Percentiles rank a stretch among this genome's conserved stretches.
Conservation (phyloP, 306 rosid species). For the Sphenostylis stenocarpa region DNA sequence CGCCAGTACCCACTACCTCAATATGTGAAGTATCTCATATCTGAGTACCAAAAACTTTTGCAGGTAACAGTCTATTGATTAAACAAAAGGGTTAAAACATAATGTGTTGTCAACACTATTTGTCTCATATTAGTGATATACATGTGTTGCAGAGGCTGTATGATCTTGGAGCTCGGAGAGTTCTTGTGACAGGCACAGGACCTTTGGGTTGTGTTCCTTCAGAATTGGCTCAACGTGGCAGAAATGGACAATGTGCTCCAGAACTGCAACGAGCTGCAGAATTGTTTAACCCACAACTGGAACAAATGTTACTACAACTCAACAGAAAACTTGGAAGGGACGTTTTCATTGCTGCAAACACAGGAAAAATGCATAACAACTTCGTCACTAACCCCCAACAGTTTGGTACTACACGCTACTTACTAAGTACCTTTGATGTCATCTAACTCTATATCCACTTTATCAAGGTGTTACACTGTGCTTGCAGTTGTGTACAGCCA, state of each 20-base stretch:
- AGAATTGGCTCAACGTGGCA: slow-evolving; percentile 62
- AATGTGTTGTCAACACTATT: neutral
- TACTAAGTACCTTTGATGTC: neutral
- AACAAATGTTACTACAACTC: slow-evolving; percentile 43
- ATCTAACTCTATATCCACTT: no score
- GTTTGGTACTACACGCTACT: slow-evolving; percentile 42
- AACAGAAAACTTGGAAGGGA: slow-evolving; percentile 54
- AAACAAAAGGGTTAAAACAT: neutral
- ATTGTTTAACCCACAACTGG: slow-evolving; percentile 70
- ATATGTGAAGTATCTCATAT: slow-evolving; percentile 60
- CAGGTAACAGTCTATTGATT: slow-evolving; percentile 32
- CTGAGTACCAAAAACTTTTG: slow-evolving; percentile 57
- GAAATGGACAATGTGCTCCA: slow-evolving; percentile 51
- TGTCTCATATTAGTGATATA: neutral
- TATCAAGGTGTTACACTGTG: neutral
- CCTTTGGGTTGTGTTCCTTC: slow-evolving; percentile 89
- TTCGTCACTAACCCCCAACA: slow-evolving; percentile 49
- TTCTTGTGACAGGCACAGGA: slow-evolving; percentile 82
- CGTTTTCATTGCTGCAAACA: slow-evolving; percentile 63
- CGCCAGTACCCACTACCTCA: slow-evolving; percentile 57
- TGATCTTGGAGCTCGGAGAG: slow-evolving; percentile 66
- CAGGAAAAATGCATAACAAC: slow-evolving; percentile 41
- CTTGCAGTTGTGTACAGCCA: neutral
- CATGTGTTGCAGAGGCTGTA: slow-evolving; percentile 34
- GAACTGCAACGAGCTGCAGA: slow-evolving; percentile 61